Percentiles rank a stretch among this genome's conserved stretches.
phyloP scores from a whole-genome alignment of 2,329 filamentous ascomycete species.

The Fusarium tjaetaba region DNA sequence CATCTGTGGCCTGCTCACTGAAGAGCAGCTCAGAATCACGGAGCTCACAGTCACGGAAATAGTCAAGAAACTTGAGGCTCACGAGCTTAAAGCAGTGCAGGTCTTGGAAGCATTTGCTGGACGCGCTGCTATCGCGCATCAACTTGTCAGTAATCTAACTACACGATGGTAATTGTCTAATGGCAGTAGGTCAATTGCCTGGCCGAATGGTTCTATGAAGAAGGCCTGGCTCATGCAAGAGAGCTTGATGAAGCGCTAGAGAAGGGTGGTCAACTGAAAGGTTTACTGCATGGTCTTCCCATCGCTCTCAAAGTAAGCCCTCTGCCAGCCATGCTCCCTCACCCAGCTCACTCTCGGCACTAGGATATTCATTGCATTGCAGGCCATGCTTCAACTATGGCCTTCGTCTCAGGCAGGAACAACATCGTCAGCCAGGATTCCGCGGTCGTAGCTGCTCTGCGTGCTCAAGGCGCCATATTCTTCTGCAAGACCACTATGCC shows the following conservation, averaged over 20 bases:
- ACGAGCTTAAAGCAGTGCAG: not conserved
- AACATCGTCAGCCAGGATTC: not conserved
- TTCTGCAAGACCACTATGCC: constrained; percentile 75
- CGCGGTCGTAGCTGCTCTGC: not conserved
- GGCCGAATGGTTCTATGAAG: not conserved
- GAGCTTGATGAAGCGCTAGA: not conserved
- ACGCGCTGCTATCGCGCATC: not conserved
- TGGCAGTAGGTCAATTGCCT: not conserved
- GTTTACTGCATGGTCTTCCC: not conserved
- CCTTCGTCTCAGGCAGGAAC: not conserved
- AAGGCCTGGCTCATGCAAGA: not conserved
- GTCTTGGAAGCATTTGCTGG: not conserved
- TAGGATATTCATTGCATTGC: not conserved
- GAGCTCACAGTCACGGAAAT: not conserved
- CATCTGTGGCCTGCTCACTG: not conserved
- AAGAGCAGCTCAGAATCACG: not conserved
- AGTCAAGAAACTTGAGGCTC: not conserved
- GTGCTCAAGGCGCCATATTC: constrained; percentile 64
- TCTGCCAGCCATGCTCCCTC: not conserved
- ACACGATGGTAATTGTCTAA: accelerated
- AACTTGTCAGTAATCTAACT: not conserved
- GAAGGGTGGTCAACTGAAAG: not conserved
- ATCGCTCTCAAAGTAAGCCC: not conserved
- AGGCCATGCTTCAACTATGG: not conserved
- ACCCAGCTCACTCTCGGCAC: not conserved